A percentile compares a stretch with the other conserved stretches of the same genome.
phyloP scores from a whole-genome alignment of 179 eudicot species.

The Beta macrorhiza region DNA sequence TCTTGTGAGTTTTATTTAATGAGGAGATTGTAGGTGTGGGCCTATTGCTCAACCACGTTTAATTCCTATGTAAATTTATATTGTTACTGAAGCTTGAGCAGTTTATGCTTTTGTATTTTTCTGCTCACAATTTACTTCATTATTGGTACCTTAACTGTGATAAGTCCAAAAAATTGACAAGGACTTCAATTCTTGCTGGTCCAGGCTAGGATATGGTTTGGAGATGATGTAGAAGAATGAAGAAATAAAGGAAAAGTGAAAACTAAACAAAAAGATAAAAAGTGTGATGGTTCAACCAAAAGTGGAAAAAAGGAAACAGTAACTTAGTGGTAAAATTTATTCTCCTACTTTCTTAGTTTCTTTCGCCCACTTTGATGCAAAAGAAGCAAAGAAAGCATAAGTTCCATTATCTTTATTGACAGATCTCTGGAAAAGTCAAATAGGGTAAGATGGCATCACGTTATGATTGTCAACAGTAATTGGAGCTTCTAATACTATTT shows the following conservation, averaged over 20 bases:
- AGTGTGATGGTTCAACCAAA: neutral
- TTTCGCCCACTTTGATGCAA: slow-evolving; percentile 6
- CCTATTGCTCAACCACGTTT: too few species aligned
- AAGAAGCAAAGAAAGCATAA: slow-evolving; percentile 21
- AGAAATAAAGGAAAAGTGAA: neutral
- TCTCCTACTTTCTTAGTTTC: neutral
- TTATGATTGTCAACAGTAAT: slow-evolving; percentile 9
- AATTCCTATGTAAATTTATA: too few species aligned
- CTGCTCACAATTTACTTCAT: too few species aligned
- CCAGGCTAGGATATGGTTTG: neutral
- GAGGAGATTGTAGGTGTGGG: too few species aligned
- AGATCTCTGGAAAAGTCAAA: slow-evolving; percentile 11
- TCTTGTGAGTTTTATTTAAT: too few species aligned
- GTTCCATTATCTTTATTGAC: neutral
- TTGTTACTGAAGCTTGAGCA: neutral
- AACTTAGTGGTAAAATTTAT: neutral
- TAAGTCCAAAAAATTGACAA: neutral
- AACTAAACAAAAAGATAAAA: neutral
- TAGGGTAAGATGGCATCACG: slow-evolving; percentile 1
- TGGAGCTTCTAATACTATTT: neutral
- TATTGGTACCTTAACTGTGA: neutral
- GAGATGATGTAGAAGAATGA: neutral
- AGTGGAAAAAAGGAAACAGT: neutral
- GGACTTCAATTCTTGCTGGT: neutral
- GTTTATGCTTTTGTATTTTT: neutral